These are phyloP conservation scores for Dichotomopilus funicola DNA, from an alignment of 2,329 filamentous ascomycete genomes.

Conservation along the genomic window DNA sequence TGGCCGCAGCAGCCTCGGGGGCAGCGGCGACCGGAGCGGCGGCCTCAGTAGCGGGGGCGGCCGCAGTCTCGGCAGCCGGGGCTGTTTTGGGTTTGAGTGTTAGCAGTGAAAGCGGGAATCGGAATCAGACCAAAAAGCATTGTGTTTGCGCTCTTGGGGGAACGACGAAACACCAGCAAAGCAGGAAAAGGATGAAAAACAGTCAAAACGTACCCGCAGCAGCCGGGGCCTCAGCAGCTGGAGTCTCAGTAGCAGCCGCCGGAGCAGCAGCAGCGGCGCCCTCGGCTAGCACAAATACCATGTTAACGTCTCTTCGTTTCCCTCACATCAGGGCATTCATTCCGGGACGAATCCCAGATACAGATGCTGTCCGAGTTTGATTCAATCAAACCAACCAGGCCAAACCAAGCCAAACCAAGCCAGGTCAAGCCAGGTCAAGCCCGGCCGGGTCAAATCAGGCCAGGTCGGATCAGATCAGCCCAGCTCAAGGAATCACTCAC, in stretches of 20 bases:
- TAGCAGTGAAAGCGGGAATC: no score
- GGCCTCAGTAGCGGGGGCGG: conserved; percentile 10
- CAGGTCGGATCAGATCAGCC: background rate
- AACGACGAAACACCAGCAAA: no score
- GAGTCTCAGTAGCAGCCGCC: conserved; percentile 17
- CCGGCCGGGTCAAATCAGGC: background rate
- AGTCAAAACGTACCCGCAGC: conserved; percentile 18
- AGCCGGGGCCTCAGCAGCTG: conserved; percentile 15
- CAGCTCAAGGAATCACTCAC: conserved; percentile 21
- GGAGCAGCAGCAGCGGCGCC: conserved; percentile 19
- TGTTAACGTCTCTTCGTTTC: no score
- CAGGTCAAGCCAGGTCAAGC: background rate
- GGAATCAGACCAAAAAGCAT: no score
- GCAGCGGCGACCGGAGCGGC: conserved; percentile 3
- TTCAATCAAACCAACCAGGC: no score
- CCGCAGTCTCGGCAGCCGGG: background rate
- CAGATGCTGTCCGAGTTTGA: no score
- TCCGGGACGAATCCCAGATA: no score
- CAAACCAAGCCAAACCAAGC: no score
- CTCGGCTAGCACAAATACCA: no score
- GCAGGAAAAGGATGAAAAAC: background rate
- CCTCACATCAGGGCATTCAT: background rate
- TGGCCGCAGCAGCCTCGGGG: conserved; percentile 11
- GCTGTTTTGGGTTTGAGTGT: background rate
- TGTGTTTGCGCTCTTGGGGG: background rate